Conservation (phyloP, 202 grass and related monocot genomes). For the Setaria viridis region DNA sequence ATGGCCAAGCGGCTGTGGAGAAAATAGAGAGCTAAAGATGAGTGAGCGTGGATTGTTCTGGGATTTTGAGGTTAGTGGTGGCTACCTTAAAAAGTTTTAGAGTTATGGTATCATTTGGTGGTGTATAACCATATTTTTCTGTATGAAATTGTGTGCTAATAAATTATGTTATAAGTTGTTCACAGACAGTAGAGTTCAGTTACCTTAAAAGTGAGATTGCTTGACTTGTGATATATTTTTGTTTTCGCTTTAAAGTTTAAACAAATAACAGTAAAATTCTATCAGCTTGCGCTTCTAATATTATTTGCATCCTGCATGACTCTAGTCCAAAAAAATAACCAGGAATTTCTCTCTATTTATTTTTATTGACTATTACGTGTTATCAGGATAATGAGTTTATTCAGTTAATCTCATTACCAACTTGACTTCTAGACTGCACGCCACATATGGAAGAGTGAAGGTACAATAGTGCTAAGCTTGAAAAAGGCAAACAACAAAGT, state of each 20-base stretch:
- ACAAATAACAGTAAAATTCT: background rate
- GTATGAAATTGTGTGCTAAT: background rate
- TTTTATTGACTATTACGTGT: background rate
- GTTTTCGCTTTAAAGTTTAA: background rate
- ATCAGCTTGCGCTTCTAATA: conserved; percentile 1
- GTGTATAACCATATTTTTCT: background rate
- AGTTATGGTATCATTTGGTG: background rate
- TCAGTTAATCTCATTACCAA: background rate
- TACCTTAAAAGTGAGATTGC: background rate
- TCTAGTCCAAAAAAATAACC: conserved; percentile 7
- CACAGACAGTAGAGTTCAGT: background rate
- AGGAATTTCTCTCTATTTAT: background rate
- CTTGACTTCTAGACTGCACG: background rate
- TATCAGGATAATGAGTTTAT: conserved; percentile 5
- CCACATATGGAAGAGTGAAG: background rate
- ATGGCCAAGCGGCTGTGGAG: background rate
- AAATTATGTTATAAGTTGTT: background rate
- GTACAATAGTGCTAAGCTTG: background rate
- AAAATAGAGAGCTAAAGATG: background rate
- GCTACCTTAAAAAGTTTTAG: background rate
- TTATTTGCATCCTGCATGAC: background rate
- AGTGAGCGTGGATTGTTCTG: background rate
- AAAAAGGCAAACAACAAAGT: background rate
- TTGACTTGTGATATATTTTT: background rate
- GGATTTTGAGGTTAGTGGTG: background rate